These are phyloP conservation scores for Xanthoconium stramineum DNA, from an alignment of 768 basidiomycete genomes.

Conservation along the genomic window DNA sequence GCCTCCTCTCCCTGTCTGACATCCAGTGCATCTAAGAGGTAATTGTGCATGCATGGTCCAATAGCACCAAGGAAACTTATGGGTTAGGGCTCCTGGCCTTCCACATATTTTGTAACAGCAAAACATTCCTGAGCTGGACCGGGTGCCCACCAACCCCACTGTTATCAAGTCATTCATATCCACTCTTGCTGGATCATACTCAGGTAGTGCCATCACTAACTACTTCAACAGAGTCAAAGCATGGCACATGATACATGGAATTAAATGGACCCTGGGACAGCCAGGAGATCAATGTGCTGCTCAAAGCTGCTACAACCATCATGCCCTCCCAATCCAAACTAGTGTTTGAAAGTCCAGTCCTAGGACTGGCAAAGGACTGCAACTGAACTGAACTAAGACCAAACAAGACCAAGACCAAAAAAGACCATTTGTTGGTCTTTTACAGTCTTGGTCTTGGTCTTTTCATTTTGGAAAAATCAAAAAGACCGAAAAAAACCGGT, in stretches of 20 bases:
- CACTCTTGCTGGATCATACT: constrained; percentile 8
- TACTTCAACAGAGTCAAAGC: constrained; percentile 18
- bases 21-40: neutral
- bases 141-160: neutral
- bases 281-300: constrained; percentile 7
- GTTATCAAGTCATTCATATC: neutral
- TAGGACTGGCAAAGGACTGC: too few species aligned
- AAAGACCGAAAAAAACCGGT: too few species aligned
- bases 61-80: neutral
- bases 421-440: too few species aligned
- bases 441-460: too few species aligned
- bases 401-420: too few species aligned
- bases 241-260: constrained; percentile 27
- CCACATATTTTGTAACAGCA: neutral
- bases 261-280: constrained; percentile 14
- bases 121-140: neutral
- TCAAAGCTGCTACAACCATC: constrained; percentile 9
- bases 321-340: constrained; percentile 10
- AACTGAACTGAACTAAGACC: too few species aligned
- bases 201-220: constrained; percentile 4
- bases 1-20: neutral
- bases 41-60: neutral
- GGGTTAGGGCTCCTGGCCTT: neutral
- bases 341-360: too few species aligned
- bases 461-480: too few species aligned